A percentile compares a stretch with the other conserved stretches of the same genome.
These are phyloP conservation scores for Nematocida sp. DNA, from an alignment of 371 early-diverging fungal genomes.

Conservation along the genomic window DNA sequence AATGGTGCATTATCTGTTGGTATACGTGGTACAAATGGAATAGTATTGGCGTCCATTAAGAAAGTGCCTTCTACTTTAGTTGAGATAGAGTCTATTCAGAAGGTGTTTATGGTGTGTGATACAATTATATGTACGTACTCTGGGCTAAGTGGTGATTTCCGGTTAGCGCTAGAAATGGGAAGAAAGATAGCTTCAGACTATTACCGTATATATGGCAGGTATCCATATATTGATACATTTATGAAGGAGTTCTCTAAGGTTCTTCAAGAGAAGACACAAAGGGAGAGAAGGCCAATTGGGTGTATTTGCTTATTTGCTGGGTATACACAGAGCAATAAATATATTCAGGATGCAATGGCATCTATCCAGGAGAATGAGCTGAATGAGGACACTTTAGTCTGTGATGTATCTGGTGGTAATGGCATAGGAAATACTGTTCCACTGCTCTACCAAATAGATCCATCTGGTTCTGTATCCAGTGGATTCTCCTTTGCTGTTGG, in stretches of 20 bases:
- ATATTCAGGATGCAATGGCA: not conserved
- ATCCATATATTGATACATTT: conserved; percentile 66
- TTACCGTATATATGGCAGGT: conserved; percentile 64
- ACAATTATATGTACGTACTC: conserved; percentile 67
- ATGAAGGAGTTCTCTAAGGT: conserved; percentile 61
- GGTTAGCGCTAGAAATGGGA: conserved; percentile 60
- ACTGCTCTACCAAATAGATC: conserved; percentile 66
- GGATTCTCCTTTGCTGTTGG: conserved; percentile 59
- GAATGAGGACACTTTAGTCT: too few relatives aligned
- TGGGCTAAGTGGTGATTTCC: conserved; percentile 69
- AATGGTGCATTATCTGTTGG: conserved; percentile 67
- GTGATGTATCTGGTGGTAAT: conserved; percentile 10
- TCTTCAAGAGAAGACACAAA: conserved; percentile 69
- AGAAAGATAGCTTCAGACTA: conserved; percentile 67
- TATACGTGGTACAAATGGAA: conserved; percentile 62
- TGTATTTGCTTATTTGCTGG: conserved; percentile 65
- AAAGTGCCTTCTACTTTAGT: conserved; percentile 60
- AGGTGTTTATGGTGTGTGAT: conserved; percentile 66
- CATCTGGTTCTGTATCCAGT: conserved; percentile 64
- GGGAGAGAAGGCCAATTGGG: conserved; percentile 70
- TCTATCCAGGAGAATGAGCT: too few relatives aligned
- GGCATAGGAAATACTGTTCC: conserved; percentile 46
- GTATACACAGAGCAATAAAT: conserved; percentile 25
- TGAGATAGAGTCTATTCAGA: conserved; percentile 57
- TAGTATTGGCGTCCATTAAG: conserved; percentile 66